Conservation (phyloP, 495 filamentous ascomycete genomes). For the Schizothecium vesticola region DNA sequence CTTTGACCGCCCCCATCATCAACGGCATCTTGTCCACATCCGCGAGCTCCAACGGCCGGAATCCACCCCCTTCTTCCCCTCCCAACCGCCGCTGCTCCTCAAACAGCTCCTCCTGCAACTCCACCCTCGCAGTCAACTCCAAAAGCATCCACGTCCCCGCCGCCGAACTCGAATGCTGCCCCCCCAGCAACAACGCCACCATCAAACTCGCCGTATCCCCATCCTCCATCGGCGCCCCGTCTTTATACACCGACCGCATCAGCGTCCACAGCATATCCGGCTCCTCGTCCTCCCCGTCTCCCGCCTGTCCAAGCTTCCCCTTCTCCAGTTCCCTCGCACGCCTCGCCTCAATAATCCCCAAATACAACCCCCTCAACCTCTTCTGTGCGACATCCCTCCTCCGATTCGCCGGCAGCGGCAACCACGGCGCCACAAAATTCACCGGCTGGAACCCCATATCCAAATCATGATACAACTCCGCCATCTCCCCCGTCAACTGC, state of each 20-base stretch:
- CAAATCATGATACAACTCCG: slow-evolving; percentile 60
- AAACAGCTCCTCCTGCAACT: slow-evolving; percentile 56
- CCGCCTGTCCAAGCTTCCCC: too few relatives aligned
- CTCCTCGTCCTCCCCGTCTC: slow-evolving; percentile 21
- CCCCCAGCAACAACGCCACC: slow-evolving; percentile 71
- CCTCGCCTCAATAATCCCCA: slow-evolving; percentile 55
- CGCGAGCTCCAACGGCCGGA: slow-evolving; percentile 36
- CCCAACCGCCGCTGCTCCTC: slow-evolving; percentile 44
- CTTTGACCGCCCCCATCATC: slow-evolving; percentile 55
- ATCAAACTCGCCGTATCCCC: slow-evolving; percentile 69
- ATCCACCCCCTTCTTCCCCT: background rate
- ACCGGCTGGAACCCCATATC: slow-evolving; percentile 64
- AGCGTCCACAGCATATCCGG: slow-evolving; percentile 67
- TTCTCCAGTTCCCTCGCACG: slow-evolving; percentile 24
- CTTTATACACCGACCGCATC: slow-evolving; percentile 59
- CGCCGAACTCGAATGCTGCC: slow-evolving; percentile 65
- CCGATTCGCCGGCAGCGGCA: slow-evolving; percentile 61
- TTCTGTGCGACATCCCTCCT: slow-evolving; percentile 58
- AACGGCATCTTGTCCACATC: slow-evolving; percentile 53
- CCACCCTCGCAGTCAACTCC: slow-evolving; percentile 56
- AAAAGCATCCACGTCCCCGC: slow-evolving; percentile 63
- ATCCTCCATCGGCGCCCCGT: slow-evolving; percentile 56
- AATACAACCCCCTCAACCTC: slow-evolving; percentile 58
- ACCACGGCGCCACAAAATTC: slow-evolving; percentile 68
- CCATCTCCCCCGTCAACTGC: slow-evolving; percentile 55